A percentile compares a stretch with the other conserved stretches of the same genome.
These are phyloP conservation scores for Yamadazyma triangularis DNA, from an alignment of 1,139 yeast species.

Conservation along the genomic window DNA sequence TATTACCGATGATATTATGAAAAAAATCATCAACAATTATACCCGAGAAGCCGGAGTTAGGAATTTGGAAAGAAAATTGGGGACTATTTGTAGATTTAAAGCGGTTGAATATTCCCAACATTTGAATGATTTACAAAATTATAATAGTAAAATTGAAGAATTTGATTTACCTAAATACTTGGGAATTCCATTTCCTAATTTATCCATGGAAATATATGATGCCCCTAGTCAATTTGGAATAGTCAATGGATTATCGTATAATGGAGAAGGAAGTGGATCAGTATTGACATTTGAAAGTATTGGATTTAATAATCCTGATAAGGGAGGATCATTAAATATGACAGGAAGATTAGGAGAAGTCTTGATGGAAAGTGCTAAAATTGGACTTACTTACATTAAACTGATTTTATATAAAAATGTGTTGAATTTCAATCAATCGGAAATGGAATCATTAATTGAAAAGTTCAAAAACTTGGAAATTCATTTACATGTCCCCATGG, in stretches of 20 bases:
- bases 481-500: constrained; percentile 87
- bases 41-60: constrained; percentile 90
- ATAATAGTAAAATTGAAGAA: constrained; percentile 36
- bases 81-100: constrained; percentile 72
- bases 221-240: constrained; percentile 52
- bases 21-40: constrained; percentile 60
- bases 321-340: constrained; percentile 47
- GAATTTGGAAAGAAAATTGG: constrained; percentile 66
- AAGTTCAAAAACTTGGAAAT: constrained; percentile 54
- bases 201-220: constrained; percentile 25
- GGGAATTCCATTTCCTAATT: constrained; percentile 45
- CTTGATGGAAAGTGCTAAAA: constrained; percentile 75
- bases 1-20: constrained; percentile 49
- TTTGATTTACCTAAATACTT: constrained; percentile 46
- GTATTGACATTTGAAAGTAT: constrained; percentile 77
- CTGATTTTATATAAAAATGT: constrained; percentile 44
- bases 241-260: constrained; percentile 88
- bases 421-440: constrained; percentile 21
- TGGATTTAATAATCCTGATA: constrained; percentile 35
- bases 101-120: constrained; percentile 69
- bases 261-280: constrained; percentile 86
- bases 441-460: constrained; percentile 28
- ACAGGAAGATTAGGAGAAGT: constrained; percentile 87
- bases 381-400: constrained; percentile 72
- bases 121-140: constrained; percentile 18